These are phyloP conservation scores for Boletus subparvulus DNA, from an alignment of 768 basidiomycete species.

Conservation along the genomic window DNA sequence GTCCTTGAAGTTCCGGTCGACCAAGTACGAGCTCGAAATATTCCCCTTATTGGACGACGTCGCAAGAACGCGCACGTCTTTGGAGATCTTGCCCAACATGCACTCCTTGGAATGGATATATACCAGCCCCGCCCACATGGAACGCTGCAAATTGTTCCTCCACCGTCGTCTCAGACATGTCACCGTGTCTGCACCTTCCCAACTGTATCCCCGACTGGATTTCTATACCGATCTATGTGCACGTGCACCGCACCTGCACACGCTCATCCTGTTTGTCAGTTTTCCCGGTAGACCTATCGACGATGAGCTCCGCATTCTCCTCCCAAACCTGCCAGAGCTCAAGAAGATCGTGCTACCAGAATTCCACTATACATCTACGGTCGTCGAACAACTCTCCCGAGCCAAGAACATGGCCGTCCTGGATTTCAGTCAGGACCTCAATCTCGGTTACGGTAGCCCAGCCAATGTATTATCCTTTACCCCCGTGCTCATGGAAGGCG, in stretches of 20 bases:
- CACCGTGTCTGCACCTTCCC: slow-evolving; percentile 30
- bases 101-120: slow-evolving; percentile 50
- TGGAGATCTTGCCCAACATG: slow-evolving; percentile 56
- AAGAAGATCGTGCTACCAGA: slow-evolving; percentile 50
- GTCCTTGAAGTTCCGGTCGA: slow-evolving; percentile 25
- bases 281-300: slow-evolving; percentile 45
- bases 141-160: slow-evolving; percentile 55
- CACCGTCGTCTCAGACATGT: slow-evolving; percentile 48
- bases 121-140: slow-evolving; percentile 23
- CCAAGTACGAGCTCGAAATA: slow-evolving; percentile 17
- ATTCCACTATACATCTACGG: slow-evolving; percentile 46
- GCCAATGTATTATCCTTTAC: slow-evolving; percentile 44
- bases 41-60: slow-evolving; percentile 45
- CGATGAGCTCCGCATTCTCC: slow-evolving; percentile 37
- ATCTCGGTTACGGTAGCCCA: slow-evolving; percentile 48
- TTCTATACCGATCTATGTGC: slow-evolving; percentile 41
- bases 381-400: slow-evolving; percentile 48
- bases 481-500: slow-evolving; percentile 45
- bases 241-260: slow-evolving; percentile 51
- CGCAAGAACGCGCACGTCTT: slow-evolving; percentile 51
- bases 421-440: slow-evolving; percentile 53
- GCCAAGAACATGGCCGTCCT: slow-evolving; percentile 43
- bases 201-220: slow-evolving; percentile 7
- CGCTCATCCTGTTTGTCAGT: slow-evolving; percentile 46
- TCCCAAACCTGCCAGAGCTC: slow-evolving; percentile 44